Conservation (phyloP, 1,284 basidiomycete species). For the Kwoniella shivajii region DNA sequence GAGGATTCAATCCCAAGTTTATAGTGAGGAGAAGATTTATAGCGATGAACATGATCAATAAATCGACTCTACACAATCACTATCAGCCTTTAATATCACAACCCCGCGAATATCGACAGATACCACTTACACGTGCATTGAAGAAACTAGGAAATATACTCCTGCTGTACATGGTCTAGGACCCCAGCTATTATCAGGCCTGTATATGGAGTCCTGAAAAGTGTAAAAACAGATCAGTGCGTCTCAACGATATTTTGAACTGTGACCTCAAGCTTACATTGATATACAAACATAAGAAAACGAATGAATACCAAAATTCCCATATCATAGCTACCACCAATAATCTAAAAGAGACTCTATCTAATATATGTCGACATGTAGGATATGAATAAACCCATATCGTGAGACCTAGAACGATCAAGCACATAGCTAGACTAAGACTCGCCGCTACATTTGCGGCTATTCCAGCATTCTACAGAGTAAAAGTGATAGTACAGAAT, state of each 20-base stretch:
- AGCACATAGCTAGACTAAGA: background rate
- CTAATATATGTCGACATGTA: conserved; percentile 23
- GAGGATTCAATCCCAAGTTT: conserved; percentile 38
- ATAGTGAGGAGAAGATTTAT: conserved; percentile 43
- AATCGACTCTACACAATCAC: conserved; percentile 32
- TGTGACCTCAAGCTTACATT: no score
- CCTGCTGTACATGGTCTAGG: conserved; percentile 23
- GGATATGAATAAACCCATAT: conserved; percentile 12
- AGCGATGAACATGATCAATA: conserved; percentile 41
- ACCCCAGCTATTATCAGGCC: background rate
- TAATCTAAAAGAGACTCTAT: conserved; percentile 43
- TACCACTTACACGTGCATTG: conserved; percentile 34
- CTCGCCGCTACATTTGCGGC: background rate
- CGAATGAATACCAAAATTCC: conserved; percentile 36
- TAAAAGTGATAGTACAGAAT: no score
- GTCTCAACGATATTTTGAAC: no score
- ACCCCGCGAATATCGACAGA: background rate
- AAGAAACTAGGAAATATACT: conserved; percentile 37
- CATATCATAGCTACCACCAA: conserved; percentile 37
- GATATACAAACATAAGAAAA: conserved; percentile 29
- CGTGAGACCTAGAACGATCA: conserved; percentile 4
- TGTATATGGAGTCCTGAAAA: conserved; percentile 5
- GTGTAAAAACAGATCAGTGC: no score
- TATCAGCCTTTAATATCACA: background rate
- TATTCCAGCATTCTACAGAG: background rate